Percentiles rank a stretch among this genome's conserved stretches.
Evolutionary conservation across 176 grass and related monocot species (phyloP).

Genomic region (Themeda triandra): DNA sequence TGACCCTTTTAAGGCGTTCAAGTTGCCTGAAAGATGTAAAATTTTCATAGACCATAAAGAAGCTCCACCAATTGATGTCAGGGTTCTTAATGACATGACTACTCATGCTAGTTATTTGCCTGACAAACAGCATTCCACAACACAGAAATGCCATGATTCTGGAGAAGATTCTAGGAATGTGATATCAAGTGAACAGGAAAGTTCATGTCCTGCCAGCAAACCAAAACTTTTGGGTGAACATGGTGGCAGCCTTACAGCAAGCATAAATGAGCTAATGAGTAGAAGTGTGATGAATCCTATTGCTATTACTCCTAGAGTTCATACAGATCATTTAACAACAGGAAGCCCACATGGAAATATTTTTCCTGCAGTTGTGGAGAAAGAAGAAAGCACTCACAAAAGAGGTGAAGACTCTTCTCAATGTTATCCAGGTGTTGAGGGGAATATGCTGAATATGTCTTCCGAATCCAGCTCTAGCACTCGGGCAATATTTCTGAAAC

Average conservation of each 20-base stretch:
- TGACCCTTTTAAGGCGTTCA: slow-evolving; percentile 3
- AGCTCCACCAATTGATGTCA: background rate
- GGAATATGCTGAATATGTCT: slow-evolving; percentile 28
- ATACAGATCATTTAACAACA: slow-evolving; percentile 12
- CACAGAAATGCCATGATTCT: slow-evolving; percentile 1
- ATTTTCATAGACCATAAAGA: slow-evolving; percentile 17
- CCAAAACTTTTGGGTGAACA: slow-evolving; percentile 5
- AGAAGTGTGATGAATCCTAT: slow-evolving; percentile 20
- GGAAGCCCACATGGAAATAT: slow-evolving; percentile 21
- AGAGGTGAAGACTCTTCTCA: slow-evolving; percentile 34
- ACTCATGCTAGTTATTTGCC: background rate
- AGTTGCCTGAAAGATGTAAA: slow-evolving; percentile 9
- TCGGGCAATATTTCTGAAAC: slow-evolving; percentile 34
- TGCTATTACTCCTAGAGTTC: slow-evolving; percentile 11
- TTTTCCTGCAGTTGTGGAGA: slow-evolving; percentile 23
- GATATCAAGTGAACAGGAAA: slow-evolving; percentile 6
- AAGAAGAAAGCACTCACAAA: slow-evolving; percentile 32
- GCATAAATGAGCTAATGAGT: background rate
- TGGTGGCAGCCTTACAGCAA: slow-evolving; percentile 1
- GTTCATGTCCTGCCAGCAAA: background rate
- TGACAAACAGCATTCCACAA: slow-evolving; percentile 12
- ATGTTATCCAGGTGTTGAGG: slow-evolving; percentile 9
- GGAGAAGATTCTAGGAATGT: slow-evolving; percentile 18
- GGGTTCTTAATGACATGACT: slow-evolving; percentile 4
- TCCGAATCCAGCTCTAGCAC: slow-evolving; percentile 15